Evolutionary conservation across 2,329 filamentous ascomycete genomes (phyloP).

Genomic region (Epichloe uncinata): DNA sequence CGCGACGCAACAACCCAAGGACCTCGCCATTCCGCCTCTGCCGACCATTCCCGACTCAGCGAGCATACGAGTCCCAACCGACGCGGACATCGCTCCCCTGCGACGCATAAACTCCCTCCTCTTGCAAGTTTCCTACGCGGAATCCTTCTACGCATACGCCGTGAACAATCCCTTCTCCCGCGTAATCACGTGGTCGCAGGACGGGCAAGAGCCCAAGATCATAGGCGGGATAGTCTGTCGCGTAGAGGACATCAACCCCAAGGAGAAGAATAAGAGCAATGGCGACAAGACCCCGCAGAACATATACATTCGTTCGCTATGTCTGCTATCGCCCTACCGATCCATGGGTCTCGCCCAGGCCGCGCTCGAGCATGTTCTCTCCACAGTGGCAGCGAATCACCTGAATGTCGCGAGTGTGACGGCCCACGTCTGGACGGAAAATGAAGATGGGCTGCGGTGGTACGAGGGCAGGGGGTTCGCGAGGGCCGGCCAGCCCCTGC

Average conservation of each 20-base stretch:
- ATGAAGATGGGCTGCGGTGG: slow-evolving; percentile 49
- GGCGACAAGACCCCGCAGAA: slow-evolving; percentile 21
- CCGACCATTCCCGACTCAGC: slow-evolving; percentile 31
- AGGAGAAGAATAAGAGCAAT: neutral
- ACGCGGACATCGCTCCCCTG: slow-evolving; percentile 41
- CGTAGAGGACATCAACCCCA: slow-evolving; percentile 27
- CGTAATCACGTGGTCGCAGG: slow-evolving; percentile 43
- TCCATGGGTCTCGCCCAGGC: slow-evolving; percentile 44
- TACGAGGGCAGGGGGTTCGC: slow-evolving; percentile 45
- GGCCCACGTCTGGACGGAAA: slow-evolving; percentile 57
- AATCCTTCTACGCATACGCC: slow-evolving; percentile 48
- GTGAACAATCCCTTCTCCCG: slow-evolving; percentile 42
- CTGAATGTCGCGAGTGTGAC: slow-evolving; percentile 34
- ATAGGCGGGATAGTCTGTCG: slow-evolving; percentile 50
- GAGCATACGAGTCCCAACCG: slow-evolving; percentile 35
- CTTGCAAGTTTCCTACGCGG: slow-evolving; percentile 49
- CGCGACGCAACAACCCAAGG: slow-evolving; percentile 10
- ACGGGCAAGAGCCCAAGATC: slow-evolving; percentile 31
- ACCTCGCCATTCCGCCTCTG: slow-evolving; percentile 17
- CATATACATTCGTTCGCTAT: slow-evolving; percentile 53
- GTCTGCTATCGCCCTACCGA: slow-evolving; percentile 50
- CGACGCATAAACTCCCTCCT: slow-evolving; percentile 53
- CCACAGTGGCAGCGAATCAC: slow-evolving; percentile 20
- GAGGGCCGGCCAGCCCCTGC: slow-evolving; percentile 31
- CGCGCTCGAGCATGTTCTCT: slow-evolving; percentile 39